These are phyloP conservation scores for Acanthamoeba polyphaga DNA, from an alignment of 208 protist genomes.

Conservation along the genomic window DNA sequence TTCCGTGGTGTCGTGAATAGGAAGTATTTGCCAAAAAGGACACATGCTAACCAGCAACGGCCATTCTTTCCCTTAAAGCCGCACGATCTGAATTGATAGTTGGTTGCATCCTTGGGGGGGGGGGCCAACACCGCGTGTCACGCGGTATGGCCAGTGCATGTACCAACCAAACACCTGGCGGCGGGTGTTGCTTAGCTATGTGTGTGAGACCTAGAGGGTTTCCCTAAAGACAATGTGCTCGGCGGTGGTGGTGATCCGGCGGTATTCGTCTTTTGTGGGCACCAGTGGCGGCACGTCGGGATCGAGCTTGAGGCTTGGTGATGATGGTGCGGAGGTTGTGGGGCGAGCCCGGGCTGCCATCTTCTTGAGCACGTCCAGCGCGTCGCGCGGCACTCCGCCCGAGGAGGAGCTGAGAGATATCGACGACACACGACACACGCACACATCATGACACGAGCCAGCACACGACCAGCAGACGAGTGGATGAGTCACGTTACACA, in stretches of 20 bases:
- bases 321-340: background rate
- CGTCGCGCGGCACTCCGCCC: background rate
- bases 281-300: background rate
- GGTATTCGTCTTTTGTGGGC: slow-evolving; percentile 15
- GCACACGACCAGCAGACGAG: too few relatives aligned
- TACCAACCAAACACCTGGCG: background rate
- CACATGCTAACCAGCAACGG: too few relatives aligned
- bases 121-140: too few relatives aligned
- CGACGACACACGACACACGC: too few relatives aligned
- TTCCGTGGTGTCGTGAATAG: too few relatives aligned
- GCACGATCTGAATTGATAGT: too few relatives aligned
- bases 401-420: background rate
- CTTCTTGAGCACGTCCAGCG: slow-evolving; percentile 12
- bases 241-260: background rate
- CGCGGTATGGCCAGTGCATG: too few relatives aligned
- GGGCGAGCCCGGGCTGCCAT: background rate
- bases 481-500: too few relatives aligned
- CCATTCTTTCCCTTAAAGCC: too few relatives aligned
- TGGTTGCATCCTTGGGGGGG: too few relatives aligned
- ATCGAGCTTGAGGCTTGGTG: background rate
- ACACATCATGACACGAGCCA: too few relatives aligned
- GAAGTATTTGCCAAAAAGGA: too few relatives aligned
- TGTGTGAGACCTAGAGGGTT: background rate
- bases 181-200: background rate
- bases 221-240: slow-evolving; percentile 26